Evolutionary conservation across 2,329 filamentous ascomycete genomes (phyloP).

Genomic region (Colletotrichum liriopes): DNA sequence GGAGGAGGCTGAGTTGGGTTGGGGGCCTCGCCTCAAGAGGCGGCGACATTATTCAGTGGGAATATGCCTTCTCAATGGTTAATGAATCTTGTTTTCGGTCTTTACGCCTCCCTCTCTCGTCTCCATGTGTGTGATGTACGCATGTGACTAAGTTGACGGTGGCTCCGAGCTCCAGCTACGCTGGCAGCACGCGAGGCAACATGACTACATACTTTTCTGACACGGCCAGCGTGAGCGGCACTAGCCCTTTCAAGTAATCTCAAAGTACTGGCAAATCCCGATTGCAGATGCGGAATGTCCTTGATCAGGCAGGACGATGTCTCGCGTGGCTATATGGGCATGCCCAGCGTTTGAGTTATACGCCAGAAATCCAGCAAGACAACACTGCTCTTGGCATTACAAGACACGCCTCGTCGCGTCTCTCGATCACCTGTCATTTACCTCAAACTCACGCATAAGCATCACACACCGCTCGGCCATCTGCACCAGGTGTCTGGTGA

Average conservation of each 20-base stretch:
- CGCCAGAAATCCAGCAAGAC: neutral
- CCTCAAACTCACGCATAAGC: neutral
- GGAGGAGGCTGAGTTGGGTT: too few relatives aligned
- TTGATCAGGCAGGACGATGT: neutral
- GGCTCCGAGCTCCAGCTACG: too few relatives aligned
- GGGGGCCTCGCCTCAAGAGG: neutral
- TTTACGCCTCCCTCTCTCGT: neutral
- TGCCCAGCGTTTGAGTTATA: neutral
- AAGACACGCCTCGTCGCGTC: neutral
- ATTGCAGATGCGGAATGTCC: too few relatives aligned
- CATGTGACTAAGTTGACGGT: neutral
- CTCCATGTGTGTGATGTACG: neutral
- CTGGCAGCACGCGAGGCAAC: neutral
- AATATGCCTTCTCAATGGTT: neutral
- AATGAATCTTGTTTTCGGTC: neutral
- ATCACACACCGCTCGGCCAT: too few relatives aligned
- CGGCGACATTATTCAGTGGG: neutral
- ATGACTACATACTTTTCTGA: neutral
- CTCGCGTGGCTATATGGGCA: too few relatives aligned
- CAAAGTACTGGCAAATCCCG: too few relatives aligned
- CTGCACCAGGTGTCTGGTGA: too few relatives aligned
- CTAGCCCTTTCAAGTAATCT: neutral
- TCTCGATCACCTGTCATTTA: neutral
- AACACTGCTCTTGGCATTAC: neutral
- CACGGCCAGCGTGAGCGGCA: neutral